Base-by-base conservation (phyloP, 2,329 filamentous ascomycete species). In the Fusarium miscanthi region DNA sequence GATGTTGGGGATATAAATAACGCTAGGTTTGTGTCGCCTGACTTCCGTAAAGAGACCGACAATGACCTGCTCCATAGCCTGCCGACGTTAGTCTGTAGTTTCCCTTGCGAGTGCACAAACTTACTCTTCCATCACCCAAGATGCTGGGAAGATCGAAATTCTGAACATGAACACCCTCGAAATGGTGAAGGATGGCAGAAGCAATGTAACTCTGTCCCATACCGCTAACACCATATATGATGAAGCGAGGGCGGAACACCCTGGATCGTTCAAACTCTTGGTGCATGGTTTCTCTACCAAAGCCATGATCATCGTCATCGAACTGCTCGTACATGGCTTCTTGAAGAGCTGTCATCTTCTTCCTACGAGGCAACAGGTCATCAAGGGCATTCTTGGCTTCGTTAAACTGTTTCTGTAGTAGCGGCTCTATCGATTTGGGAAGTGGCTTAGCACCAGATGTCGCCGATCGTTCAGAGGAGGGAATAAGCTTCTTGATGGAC, bases 121-220 rank as follows among this genome's bases (percentile, higher is more conserved):
- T 83, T 85, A 91, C 91, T 75, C 94, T 89, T 70, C 93, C 91
- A 79, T 99, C 96, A 63, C 92, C 94, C 66, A 97, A 87, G 63
- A 99, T 86, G 21, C 93, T 96, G 2, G 95, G 91, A 63, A 99
- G 87, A 81, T 98, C 97, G 80, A 99, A 97, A 59, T 93, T 94
- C 80, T 98, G 95, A 6, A 99, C 93, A 82, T 98, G 94, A 5
- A 98, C 88, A 31, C 95, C 94, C 82, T 99, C 96, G 60, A 99
- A 92, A 78, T 97, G 91, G 80, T 97, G 94, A 72, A 98, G 85
- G 57, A 98, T 85, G 9, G 95, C 96, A 52, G 92, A 91, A 35
- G 94, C 91, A 42, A 99, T 85, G 77, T 99, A 98, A 53, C 91
- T 89, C 80, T 99, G 97, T 2, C 97, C 96, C 95, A 98, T 98